Evolutionary conservation across 257 asterid genomes (phyloP).

Genomic region (Solanum rostratum): DNA sequence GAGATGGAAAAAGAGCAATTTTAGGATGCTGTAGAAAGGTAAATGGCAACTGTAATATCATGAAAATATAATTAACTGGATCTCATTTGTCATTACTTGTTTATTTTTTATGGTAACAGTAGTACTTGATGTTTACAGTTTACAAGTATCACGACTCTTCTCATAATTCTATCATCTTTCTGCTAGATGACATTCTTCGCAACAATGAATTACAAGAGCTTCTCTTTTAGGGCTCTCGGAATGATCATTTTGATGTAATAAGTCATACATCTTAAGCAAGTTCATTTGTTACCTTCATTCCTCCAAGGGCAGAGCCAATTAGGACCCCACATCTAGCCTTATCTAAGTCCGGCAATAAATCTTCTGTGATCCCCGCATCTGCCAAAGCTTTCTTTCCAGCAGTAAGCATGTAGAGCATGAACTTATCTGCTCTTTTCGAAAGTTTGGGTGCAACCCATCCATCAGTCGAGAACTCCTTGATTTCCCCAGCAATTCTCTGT

Average conservation of each 20-base stretch:
- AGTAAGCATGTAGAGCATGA: slow-evolving; percentile 28
- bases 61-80: not conserved
- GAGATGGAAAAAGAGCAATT: not conserved
- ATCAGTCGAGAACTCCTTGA: slow-evolving; percentile 28
- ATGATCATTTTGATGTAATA: not conserved
- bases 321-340: slow-evolving; percentile 31
- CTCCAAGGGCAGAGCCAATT: slow-evolving; percentile 44
- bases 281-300: slow-evolving; percentile 23
- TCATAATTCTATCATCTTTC: not conserved
- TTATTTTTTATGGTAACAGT: not conserved
- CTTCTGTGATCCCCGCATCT: slow-evolving; percentile 31
- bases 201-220: not conserved
- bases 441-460: slow-evolving; percentile 37
- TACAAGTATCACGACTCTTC: not conserved
- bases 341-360: slow-evolving; percentile 22
- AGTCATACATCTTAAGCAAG: not conserved
- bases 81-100: not conserved
- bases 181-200: not conserved
- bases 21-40: not conserved
- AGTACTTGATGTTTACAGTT: not conserved
- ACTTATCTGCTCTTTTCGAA: slow-evolving; percentile 30
- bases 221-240: not conserved
- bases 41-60: not conserved
- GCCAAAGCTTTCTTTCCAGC: slow-evolving; percentile 44
- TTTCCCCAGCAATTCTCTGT: slow-evolving; percentile 45